Conservation (phyloP, 2,329 filamentous ascomycete genomes). For the Stemphylium beticola region DNA sequence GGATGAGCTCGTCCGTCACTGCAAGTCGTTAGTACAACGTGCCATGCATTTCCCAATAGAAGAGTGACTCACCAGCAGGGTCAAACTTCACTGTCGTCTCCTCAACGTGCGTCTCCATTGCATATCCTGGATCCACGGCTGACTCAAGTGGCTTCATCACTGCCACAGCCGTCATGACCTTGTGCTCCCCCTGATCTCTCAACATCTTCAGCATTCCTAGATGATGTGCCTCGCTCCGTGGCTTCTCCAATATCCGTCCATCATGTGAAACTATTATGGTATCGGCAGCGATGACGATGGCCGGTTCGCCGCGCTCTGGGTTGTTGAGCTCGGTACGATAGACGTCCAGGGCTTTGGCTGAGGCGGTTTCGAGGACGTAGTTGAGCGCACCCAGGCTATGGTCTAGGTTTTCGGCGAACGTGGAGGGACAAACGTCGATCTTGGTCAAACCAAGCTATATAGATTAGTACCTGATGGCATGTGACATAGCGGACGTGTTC, state of each 20-base stretch:
- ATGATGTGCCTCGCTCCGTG: slow-evolving; percentile 80
- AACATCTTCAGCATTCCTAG: slow-evolving; percentile 81
- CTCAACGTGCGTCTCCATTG: slow-evolving; percentile 79
- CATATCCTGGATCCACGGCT: slow-evolving; percentile 83
- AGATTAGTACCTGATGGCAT: not conserved
- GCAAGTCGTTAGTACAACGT: slow-evolving; percentile 12
- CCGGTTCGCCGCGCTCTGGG: slow-evolving; percentile 69
- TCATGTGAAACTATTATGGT: slow-evolving; percentile 81
- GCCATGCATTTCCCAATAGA: not conserved
- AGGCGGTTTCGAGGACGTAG: slow-evolving; percentile 88
- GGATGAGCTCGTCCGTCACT: slow-evolving; percentile 81
- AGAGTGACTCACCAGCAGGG: slow-evolving; percentile 51
- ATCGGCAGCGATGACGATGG: slow-evolving; percentile 86
- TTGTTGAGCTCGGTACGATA: slow-evolving; percentile 66
- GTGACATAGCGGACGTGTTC: slow-evolving; percentile 2
- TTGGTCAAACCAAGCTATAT: slow-evolving; percentile 76
- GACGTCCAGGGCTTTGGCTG: slow-evolving; percentile 80
- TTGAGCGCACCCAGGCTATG: slow-evolving; percentile 89
- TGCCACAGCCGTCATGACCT: slow-evolving; percentile 84
- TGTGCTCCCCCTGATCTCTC: slow-evolving; percentile 77
- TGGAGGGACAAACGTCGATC: slow-evolving; percentile 84
- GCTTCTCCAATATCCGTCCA: slow-evolving; percentile 89
- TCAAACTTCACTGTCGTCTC: slow-evolving; percentile 93
- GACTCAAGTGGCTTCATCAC: slow-evolving; percentile 83
- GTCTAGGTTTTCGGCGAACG: slow-evolving; percentile 81